Conservation (phyloP, 768 basidiomycete genomes). For the Leucocoprinus birnbaumii region DNA sequence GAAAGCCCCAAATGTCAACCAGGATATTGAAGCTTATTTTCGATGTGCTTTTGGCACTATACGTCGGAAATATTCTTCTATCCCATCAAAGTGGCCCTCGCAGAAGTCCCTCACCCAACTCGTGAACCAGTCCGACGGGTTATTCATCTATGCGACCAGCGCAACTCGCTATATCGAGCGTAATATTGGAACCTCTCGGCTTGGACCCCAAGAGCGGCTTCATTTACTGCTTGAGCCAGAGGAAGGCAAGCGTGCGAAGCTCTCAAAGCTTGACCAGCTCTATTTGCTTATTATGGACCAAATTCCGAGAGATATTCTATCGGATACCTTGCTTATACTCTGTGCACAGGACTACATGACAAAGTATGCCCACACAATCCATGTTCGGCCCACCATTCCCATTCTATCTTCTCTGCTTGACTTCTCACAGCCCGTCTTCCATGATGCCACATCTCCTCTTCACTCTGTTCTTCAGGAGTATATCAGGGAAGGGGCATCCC, state of each 20-base stretch:
- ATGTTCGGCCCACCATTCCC: too few species aligned
- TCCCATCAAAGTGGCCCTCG: slow-evolving; percentile 17
- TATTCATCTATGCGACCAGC: slow-evolving; percentile 24
- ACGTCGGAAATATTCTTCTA: neutral
- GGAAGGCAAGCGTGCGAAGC: neutral
- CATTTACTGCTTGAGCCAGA: too few species aligned
- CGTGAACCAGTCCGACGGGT: slow-evolving; percentile 18
- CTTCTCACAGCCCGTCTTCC: too few species aligned
- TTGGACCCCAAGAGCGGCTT: too few species aligned
- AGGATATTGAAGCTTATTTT: neutral
- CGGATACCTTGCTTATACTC: neutral
- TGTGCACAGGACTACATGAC: too few species aligned
- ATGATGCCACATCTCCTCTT: too few species aligned
- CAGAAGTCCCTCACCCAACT: slow-evolving; percentile 13
- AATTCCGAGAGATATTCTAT: neutral
- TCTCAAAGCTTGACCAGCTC: neutral
- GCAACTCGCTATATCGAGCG: slow-evolving; percentile 19
- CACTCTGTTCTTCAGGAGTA: too few species aligned
- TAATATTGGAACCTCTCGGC: neutral
- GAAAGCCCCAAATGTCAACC: neutral
- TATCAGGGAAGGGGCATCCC: too few species aligned
- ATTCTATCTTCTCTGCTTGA: too few species aligned
- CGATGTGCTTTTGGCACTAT: neutral
- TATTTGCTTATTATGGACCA: neutral
- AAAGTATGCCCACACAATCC: too few species aligned